A percentile compares a stretch with the other conserved stretches of the same genome.
Evolutionary conservation across 257 asterid species (phyloP).

Genomic region (Avicennia marina): DNA sequence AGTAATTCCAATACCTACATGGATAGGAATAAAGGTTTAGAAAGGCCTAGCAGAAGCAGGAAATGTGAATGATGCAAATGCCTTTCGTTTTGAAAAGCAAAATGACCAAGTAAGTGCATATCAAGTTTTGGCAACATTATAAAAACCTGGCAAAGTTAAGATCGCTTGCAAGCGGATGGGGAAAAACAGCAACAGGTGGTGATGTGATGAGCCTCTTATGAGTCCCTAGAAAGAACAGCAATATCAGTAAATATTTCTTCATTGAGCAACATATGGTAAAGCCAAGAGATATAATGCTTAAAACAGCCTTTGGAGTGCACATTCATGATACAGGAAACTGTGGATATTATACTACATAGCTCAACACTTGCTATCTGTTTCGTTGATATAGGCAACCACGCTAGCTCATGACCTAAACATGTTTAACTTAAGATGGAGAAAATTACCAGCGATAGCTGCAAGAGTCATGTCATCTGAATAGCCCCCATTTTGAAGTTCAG

Average conservation of each 20-base stretch:
- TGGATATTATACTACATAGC: neutral
- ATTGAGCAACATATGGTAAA: neutral
- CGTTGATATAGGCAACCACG: no score
- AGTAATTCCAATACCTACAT: slow-evolving; percentile 93
- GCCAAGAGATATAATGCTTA: neutral
- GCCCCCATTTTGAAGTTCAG: slow-evolving; percentile 90
- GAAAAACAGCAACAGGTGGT: slow-evolving; percentile 99
- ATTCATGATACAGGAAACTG: no score
- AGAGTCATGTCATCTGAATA: slow-evolving; percentile 99
- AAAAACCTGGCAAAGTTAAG: slow-evolving; percentile 87
- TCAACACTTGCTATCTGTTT: no score
- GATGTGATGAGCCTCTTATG: slow-evolving; percentile 84
- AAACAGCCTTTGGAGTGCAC: neutral
- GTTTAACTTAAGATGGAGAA: neutral
- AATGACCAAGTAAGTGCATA: slow-evolving; percentile 9
- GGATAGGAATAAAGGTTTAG: slow-evolving; percentile 2
- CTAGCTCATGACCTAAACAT: no score
- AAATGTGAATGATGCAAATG: no score
- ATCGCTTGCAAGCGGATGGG: slow-evolving; percentile 96
- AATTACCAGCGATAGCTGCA: slow-evolving; percentile 85
- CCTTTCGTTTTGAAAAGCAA: slow-evolving; percentile 4
- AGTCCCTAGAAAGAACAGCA: slow-evolving; percentile 48
- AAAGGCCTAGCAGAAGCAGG: no score
- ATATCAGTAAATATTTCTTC: slow-evolving; percentile 46
- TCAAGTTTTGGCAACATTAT: neutral